Percentiles rank a stretch among this genome's conserved stretches.
These are phyloP conservation scores for Porphyra umbilicalis DNA, from an alignment of 31 red algal species.

Conservation along the genomic window DNA sequence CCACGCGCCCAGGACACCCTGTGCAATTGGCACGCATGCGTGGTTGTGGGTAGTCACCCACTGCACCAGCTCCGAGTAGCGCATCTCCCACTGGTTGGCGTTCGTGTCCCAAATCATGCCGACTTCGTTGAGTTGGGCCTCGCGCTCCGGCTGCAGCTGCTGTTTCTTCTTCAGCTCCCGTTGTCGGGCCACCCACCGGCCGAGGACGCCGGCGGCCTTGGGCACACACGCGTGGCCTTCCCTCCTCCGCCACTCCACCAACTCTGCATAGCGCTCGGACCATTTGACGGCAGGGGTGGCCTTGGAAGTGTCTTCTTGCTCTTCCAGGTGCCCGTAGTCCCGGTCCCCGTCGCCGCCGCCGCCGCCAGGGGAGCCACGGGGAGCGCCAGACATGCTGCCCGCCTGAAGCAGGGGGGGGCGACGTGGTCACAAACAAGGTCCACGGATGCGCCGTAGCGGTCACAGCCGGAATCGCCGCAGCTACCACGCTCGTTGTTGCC, in stretches of 20 bases:
- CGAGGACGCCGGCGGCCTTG: constrained; percentile 39
- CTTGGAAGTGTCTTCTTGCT: not conserved
- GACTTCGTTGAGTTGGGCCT: constrained; percentile 15
- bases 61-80: constrained; percentile 16
- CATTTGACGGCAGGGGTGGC: constrained; percentile 8
- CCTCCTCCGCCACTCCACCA: constrained; percentile 8
- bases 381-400: not conserved
- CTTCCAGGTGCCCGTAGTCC: not conserved
- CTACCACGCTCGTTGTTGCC: not conserved
- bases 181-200: constrained; percentile 43
- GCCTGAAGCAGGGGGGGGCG: not conserved
- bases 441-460: not conserved
- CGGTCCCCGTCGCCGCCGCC: not conserved
- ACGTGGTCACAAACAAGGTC: not conserved
- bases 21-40: constrained; percentile 31
- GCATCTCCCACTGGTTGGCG: constrained; percentile 32
- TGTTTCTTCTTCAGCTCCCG: constrained; percentile 42
- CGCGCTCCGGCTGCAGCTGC: constrained; percentile 15
- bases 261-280: constrained; percentile 17
- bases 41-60: constrained; percentile 15
- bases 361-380: not conserved
- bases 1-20: constrained; percentile 40
- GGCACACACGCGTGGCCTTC: constrained; percentile 35
- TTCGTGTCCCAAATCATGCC: constrained; percentile 54
- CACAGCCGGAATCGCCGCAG: not conserved